Evolutionary conservation across 2,329 filamentous ascomycete species (phyloP).

Genomic region (Chaetomium strumarium): DNA sequence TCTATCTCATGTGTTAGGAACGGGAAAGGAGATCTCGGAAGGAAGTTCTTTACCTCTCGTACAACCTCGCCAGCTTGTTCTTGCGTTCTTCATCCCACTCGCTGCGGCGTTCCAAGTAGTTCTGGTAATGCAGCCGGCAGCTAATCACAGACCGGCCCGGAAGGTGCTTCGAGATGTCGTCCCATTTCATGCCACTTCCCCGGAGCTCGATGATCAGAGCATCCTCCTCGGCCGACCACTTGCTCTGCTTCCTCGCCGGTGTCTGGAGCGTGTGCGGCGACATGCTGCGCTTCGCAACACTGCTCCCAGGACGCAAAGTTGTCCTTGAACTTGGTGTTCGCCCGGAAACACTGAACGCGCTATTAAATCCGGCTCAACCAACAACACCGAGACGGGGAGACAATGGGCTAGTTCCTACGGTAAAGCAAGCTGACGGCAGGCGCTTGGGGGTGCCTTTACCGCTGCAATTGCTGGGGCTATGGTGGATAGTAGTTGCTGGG

Average conservation of each 20-base stretch:
- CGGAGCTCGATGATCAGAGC: slow-evolving; percentile 88
- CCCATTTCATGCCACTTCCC: slow-evolving; percentile 94
- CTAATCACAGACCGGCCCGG: slow-evolving; percentile 90
- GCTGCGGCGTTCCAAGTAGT: slow-evolving; percentile 86
- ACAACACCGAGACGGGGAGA: slow-evolving; percentile 15
- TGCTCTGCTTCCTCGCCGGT: slow-evolving; percentile 89
- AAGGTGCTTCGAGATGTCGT: slow-evolving; percentile 88
- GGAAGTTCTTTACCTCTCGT: slow-evolving; percentile 68
- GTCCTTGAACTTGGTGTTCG: not conserved
- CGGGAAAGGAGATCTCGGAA: slow-evolving; percentile 23
- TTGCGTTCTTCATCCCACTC: slow-evolving; percentile 98
- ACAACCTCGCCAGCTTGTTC: slow-evolving; percentile 89
- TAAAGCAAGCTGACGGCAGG: slow-evolving; percentile 15
- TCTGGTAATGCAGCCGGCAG: slow-evolving; percentile 92
- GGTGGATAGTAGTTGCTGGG: slow-evolving; percentile 34
- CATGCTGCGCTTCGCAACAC: slow-evolving; percentile 43
- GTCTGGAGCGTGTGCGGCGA: slow-evolving; percentile 54
- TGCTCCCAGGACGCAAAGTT: slow-evolving; percentile 10
- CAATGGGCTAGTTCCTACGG: slow-evolving; percentile 13
- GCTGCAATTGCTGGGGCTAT: slow-evolving; percentile 33
- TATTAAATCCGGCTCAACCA: slow-evolving; percentile 9
- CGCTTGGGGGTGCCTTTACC: slow-evolving; percentile 33
- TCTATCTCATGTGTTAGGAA: slow-evolving; percentile 31
- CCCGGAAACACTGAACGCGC: slow-evolving; percentile 7
- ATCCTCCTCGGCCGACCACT: slow-evolving; percentile 93